Evolutionary conservation across 202 grass and related monocot species (phyloP).

Genomic region (Cymbopogon flexuosus): DNA sequence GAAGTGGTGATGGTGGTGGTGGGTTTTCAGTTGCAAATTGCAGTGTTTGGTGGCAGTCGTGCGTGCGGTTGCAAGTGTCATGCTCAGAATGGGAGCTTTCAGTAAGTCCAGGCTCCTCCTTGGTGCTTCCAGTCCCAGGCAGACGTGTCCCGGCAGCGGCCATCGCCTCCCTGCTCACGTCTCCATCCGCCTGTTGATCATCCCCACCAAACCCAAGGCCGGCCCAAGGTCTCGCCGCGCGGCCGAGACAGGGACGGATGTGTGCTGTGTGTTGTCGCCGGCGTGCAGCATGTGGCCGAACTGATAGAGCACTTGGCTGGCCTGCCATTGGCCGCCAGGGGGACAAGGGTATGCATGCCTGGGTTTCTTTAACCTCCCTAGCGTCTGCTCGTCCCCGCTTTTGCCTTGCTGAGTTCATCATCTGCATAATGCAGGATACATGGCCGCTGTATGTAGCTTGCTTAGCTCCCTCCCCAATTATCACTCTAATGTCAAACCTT

Average conservation of each 20-base stretch:
- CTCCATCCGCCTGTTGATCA: constrained; percentile 30
- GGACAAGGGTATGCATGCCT: constrained; percentile 31
- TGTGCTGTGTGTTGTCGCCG: constrained; percentile 45
- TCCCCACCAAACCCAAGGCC: constrained; percentile 18
- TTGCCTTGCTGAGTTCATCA: constrained; percentile 43
- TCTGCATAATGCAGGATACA: constrained; percentile 12
- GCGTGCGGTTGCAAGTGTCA: constrained; percentile 30
- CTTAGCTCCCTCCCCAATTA: constrained; percentile 15
- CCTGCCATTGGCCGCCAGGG: constrained; percentile 33
- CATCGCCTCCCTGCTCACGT: constrained; percentile 31
- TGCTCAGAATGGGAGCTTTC: constrained; percentile 31
- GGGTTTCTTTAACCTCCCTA: constrained; percentile 27
- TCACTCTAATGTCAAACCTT: constrained; percentile 23
- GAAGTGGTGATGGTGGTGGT: not conserved
- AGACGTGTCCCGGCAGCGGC: constrained; percentile 15
- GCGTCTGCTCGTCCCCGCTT: constrained; percentile 16
- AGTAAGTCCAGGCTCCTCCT: not conserved
- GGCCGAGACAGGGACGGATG: constrained; percentile 6
- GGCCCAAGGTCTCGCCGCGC: constrained; percentile 21
- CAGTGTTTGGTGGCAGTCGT: constrained; percentile 20
- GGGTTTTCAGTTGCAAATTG: constrained; percentile 30
- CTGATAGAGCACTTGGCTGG: constrained; percentile 40
- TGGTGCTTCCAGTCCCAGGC: constrained; percentile 36
- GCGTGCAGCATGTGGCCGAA: constrained; percentile 38
- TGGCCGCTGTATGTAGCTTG: constrained; percentile 7